Base-by-base conservation (phyloP, 1,284 basidiomycete species). In the Schizopora paradoxa region DNA sequence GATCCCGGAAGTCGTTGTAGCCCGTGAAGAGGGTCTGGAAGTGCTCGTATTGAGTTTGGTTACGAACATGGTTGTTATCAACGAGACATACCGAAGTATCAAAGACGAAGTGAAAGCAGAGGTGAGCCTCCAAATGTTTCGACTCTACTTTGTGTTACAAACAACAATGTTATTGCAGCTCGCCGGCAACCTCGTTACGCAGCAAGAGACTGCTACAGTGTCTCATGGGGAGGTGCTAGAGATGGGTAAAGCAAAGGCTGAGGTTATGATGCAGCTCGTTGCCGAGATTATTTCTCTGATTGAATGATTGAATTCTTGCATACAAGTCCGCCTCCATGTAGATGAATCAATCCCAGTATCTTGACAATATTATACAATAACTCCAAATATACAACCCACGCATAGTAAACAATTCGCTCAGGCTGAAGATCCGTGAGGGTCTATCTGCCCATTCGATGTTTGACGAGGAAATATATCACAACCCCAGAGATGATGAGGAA, bases 1-100 rank as follows among this genome's bases (percentile, higher is more conserved):
- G 0, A 76, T 91, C n/a, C 89, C 89, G 0, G 89, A 92, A 66
- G 87, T 91, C n/a, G 67, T 91, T 14, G 85, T 79, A 0, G 90
- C 86, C 16, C 68, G 78, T 41, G 82, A 91, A 57, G 82, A 82
- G 54, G 82, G 82, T 0, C 51, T 92, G 51, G 73, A 86, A 43
- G 77, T 86, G 25, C 66, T 86, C 60, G 88, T 86, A 7, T 68
- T 92, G 36, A 87, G 82, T 53, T 68, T 92, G 33, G 86, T 90
- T 34, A 91, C 89, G 25, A 92, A 92, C 65, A 72, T 76, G 57
- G 89, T 92, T 4, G 79, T 89, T 34, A 82, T 90, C 53, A 80
- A 81, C 2, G 73, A 78, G n/a, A 67, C 60, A 37, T 81, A 86
- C 60, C 64, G 75, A 52, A 85, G 82, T 51, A 82, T 91, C 45